phyloP scores from a whole-genome alignment of 164 flowering plant species.

The Piper betle region DNA sequence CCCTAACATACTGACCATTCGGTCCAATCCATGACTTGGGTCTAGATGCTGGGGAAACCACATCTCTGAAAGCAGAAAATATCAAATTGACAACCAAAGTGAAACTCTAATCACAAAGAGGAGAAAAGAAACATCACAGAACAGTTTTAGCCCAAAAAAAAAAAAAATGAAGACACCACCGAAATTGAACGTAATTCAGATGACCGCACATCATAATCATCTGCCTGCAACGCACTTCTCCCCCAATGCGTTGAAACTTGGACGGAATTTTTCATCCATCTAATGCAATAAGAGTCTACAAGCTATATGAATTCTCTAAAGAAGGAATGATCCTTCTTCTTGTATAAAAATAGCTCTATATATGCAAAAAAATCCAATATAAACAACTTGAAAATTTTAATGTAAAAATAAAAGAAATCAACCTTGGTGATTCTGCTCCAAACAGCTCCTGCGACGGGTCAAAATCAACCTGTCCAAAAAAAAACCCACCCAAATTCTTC shows the following conservation, averaged over 20 bases:
- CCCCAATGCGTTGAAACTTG: no score
- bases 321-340: no score
- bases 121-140: not conserved
- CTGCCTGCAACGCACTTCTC: no score
- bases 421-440: conserved; percentile 49
- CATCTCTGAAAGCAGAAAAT: conserved; percentile 29
- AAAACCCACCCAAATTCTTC: conserved; percentile 1
- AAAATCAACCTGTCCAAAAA: conserved; percentile 35
- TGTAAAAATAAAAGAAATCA: not conserved
- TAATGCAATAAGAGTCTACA: no score
- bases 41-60: conserved; percentile 19
- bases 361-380: not conserved
- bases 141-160: not conserved
- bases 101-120: not conserved
- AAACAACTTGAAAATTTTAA: not conserved
- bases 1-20: conserved; percentile 87
- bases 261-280: no score
- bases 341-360: not conserved
- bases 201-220: no score
- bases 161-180: not conserved
- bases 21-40: conserved; percentile 95
- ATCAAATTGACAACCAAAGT: not conserved
- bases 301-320: not conserved
- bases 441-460: conserved; percentile 66
- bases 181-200: no score